These are phyloP conservation scores for Chlorella sorokiniana DNA, from an alignment of 139 green algal genomes.

Conservation along the genomic window DNA sequence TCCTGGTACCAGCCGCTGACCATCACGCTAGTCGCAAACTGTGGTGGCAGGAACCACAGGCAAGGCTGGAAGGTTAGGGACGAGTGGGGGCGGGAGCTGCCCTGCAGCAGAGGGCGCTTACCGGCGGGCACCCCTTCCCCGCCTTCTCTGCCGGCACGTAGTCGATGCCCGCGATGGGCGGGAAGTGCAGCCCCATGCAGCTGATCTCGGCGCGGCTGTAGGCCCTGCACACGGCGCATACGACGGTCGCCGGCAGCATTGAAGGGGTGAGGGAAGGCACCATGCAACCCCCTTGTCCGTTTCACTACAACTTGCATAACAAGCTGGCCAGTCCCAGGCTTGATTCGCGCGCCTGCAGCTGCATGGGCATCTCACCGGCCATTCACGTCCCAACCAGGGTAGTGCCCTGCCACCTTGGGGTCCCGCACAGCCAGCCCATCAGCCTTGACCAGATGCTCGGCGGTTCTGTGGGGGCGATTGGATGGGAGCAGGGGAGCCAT, in stretches of 20 bases:
- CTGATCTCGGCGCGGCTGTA: constrained; percentile 37
- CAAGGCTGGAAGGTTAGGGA: not conserved
- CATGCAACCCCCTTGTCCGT: too few species aligned
- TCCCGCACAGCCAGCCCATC: not conserved
- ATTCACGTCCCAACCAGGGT: not conserved
- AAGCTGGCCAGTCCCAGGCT: too few species aligned
- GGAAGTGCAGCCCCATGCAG: constrained; percentile 40
- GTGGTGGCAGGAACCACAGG: not conserved
- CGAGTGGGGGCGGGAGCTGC: too few species aligned
- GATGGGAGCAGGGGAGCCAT: too few species aligned
- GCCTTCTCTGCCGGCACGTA: not conserved
- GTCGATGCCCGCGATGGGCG: constrained; percentile 48
- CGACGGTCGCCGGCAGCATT: not conserved
- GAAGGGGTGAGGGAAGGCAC: not conserved
- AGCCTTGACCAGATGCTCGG: not conserved
- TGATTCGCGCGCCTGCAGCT: not conserved
- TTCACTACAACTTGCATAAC: too few species aligned
- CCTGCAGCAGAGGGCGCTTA: not conserved
- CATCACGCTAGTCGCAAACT: constrained; percentile 52
- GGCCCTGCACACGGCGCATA: constrained; percentile 20
- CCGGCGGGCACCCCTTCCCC: not conserved
- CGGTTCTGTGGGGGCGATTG: not conserved
- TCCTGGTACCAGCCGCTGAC: constrained; percentile 58
- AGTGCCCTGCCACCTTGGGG: not conserved
- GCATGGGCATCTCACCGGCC: not conserved